Evolutionary conservation across 169 alveolate species (phyloP).

Genomic region (Eimeria necatrix): DNA sequence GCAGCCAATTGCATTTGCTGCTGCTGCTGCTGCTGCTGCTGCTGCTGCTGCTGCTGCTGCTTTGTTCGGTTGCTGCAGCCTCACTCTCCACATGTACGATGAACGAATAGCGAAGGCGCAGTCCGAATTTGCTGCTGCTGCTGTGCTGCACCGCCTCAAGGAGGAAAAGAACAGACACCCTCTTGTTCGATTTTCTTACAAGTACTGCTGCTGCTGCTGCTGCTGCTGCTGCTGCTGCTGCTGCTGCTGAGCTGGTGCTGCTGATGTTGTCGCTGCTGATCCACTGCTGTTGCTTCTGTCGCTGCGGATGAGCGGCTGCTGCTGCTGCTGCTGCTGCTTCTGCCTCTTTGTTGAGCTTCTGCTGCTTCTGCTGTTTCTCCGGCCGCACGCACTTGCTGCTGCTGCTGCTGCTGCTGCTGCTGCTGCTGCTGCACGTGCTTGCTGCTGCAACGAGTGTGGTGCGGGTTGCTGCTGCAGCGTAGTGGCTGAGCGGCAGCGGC

Average conservation of each 20-base stretch:
- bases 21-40: background rate
- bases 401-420: background rate
- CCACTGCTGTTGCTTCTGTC: background rate
- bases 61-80: background rate
- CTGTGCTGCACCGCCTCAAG: slow-evolving; percentile 16
- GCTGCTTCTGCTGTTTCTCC: background rate
- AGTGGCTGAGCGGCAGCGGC: slow-evolving; percentile 37
- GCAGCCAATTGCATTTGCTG: background rate
- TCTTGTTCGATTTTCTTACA: slow-evolving; percentile 30
- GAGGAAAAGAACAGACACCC: slow-evolving; percentile 56
- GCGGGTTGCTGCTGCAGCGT: background rate
- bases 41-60: slow-evolving; percentile 8
- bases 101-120: slow-evolving; percentile 37
- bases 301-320: background rate
- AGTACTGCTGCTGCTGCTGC: slow-evolving; percentile 36
- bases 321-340: background rate
- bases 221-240: background rate
- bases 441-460: background rate
- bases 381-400: background rate
- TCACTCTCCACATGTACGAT: slow-evolving; percentile 6
- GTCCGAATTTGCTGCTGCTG: slow-evolving; percentile 14
- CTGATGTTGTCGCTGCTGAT: background rate
- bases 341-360: background rate
- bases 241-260: background rate
- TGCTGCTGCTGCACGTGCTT: background rate